phyloP scores from a whole-genome alignment of 768 basidiomycete species.

The Rhodotorula babjevae region DNA sequence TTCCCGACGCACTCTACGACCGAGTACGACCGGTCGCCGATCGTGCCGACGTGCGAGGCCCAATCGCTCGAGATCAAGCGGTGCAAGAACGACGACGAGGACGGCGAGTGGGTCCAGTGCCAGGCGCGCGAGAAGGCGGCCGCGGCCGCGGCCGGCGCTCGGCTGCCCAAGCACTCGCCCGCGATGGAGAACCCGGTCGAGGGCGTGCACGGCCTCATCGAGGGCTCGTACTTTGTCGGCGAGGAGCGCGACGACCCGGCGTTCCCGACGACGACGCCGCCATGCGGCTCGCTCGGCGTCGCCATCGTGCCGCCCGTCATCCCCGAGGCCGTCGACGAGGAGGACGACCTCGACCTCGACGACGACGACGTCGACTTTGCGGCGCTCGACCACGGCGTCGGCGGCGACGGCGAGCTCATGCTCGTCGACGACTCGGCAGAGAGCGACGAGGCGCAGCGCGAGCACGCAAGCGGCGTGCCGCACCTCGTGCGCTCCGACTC shows the following conservation, averaged over 20 bases:
- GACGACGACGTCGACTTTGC: slow-evolving; percentile 14
- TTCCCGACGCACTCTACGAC: slow-evolving; percentile 39
- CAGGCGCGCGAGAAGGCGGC: slow-evolving; percentile 23
- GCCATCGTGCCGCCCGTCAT: neutral
- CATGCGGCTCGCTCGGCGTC: slow-evolving; percentile 1
- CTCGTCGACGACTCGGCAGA: slow-evolving; percentile 29
- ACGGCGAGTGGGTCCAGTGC: slow-evolving; percentile 38
- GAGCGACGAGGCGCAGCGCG: neutral
- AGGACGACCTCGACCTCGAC: slow-evolving; percentile 1
- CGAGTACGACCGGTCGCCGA: slow-evolving; percentile 41
- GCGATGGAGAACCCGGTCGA: slow-evolving; percentile 36
- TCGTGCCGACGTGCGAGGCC: slow-evolving; percentile 35
- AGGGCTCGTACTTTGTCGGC: slow-evolving; percentile 35
- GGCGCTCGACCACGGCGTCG: slow-evolving; percentile 2
- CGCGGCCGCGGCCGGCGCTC: neutral
- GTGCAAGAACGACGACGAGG: slow-evolving; percentile 20
- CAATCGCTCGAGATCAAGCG: slow-evolving; percentile 36
- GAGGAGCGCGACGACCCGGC: slow-evolving; percentile 16
- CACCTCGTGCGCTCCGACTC: slow-evolving; percentile 6
- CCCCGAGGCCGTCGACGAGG: slow-evolving; percentile 10
- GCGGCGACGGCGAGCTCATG: slow-evolving; percentile 14
- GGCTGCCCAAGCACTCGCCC: slow-evolving; percentile 16
- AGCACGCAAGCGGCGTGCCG: neutral
- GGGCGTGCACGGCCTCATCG: slow-evolving; percentile 36
- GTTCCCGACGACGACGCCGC: neutral